Percentiles rank a stretch among this genome's conserved stretches.
These are phyloP conservation scores for Pichia sp. DNA, from an alignment of 1,139 yeast species.

Conservation along the genomic window DNA sequence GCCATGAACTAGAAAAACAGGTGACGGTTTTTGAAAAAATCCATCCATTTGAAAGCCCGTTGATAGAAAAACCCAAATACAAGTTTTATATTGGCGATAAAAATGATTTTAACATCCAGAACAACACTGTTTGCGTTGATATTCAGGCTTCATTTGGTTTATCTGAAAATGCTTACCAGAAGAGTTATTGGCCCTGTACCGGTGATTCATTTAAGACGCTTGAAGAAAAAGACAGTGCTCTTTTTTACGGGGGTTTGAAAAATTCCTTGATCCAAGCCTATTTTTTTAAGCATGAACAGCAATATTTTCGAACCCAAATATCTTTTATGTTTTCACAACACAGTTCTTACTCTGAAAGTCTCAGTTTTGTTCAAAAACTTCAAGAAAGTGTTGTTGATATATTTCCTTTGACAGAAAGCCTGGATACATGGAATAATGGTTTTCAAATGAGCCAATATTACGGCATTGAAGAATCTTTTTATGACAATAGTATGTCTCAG, in stretches of 20 bases:
- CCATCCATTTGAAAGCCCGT: neutral
- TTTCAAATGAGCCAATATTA: conserved; percentile 12
- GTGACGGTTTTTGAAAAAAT: conserved; percentile 8
- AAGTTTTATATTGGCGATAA: conserved; percentile 1
- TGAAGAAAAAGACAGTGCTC: neutral
- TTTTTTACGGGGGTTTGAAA: no score
- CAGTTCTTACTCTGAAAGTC: conserved; percentile 14
- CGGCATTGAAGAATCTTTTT: conserved; percentile 4
- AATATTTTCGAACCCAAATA: neutral
- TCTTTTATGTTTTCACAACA: conserved; percentile 14
- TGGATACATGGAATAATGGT: conserved; percentile 9
- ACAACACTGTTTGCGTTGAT: neutral
- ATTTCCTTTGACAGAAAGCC: conserved; percentile 14
- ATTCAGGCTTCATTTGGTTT: conserved; percentile 10
- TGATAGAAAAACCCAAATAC: neutral
- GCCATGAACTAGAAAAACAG: conserved; percentile 5
- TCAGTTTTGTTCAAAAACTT: conserved; percentile 10
- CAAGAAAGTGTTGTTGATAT: conserved; percentile 9
- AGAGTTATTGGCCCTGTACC: conserved; percentile 1
- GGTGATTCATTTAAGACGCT: neutral
- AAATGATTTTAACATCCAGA: neutral
- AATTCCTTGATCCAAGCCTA: no score
- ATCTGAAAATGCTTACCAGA: conserved; percentile 6
- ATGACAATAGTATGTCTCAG: conserved; percentile 3
- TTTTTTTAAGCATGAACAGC: no score